Evolutionary conservation across 805 yeast species (phyloP).

Genomic region (Priceomyces fermenticarens): DNA sequence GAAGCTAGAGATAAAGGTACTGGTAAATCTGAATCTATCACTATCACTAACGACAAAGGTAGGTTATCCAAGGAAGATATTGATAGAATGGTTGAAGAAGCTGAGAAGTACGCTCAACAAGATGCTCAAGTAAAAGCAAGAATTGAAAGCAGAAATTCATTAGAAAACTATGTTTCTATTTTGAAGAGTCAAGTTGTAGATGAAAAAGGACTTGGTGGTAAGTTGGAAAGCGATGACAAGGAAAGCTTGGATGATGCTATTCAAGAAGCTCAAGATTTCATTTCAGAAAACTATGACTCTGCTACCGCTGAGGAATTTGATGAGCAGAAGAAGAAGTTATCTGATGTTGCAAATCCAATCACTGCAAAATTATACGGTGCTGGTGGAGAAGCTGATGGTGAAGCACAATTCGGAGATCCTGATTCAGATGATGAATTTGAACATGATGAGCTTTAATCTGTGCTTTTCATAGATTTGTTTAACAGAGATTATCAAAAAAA

Average conservation of each 20-base stretch:
- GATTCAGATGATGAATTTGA: conserved; percentile 43
- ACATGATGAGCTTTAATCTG: conserved; percentile 41
- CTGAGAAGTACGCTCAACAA: conserved; percentile 74
- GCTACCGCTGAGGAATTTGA: conserved; percentile 92
- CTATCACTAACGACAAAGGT: conserved; percentile 98
- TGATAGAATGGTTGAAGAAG: conserved; percentile 97
- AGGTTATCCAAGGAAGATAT: conserved; percentile 95
- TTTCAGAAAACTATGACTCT: conserved; percentile 76
- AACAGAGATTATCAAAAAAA: not conserved
- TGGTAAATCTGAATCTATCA: conserved; percentile 96
- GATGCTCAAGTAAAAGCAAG: conserved; percentile 44
- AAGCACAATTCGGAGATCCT: conserved; percentile 38
- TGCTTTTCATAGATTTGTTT: not conserved
- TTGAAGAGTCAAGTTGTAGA: conserved; percentile 45
- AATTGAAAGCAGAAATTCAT: conserved; percentile 42
- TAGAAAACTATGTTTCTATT: conserved; percentile 44
- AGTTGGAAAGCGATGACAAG: conserved; percentile 86
- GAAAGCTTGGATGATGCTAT: conserved; percentile 85
- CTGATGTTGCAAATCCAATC: conserved; percentile 85
- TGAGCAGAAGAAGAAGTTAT: conserved; percentile 79
- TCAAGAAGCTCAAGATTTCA: conserved; percentile 81
- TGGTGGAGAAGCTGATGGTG: conserved; percentile 37
- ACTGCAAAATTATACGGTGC: conserved; percentile 72
- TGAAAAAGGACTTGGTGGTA: conserved; percentile 59
- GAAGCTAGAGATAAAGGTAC: conserved; percentile 98